A percentile compares a stretch with the other conserved stretches of the same genome.
Evolutionary conservation across 2,329 filamentous ascomycete species (phyloP).

Genomic region (Claviceps sp.): DNA sequence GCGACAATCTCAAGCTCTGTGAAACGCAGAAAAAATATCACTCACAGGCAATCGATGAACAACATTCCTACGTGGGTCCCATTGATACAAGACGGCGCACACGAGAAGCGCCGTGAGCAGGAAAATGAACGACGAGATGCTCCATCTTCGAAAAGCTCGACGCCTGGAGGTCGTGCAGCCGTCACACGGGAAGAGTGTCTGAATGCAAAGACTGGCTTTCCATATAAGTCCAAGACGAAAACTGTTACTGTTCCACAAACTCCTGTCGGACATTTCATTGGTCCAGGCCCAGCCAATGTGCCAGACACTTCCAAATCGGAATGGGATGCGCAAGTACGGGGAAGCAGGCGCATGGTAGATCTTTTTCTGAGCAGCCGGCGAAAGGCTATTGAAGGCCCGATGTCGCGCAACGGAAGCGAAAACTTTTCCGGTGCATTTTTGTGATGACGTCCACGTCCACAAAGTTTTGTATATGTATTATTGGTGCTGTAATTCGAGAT

Average conservation of each 20-base stretch:
- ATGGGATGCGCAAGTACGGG: slow-evolving; percentile 22
- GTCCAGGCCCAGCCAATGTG: neutral
- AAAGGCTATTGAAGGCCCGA: slow-evolving; percentile 25
- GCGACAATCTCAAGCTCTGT: neutral
- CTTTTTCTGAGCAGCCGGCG: slow-evolving; percentile 37
- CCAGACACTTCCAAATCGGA: slow-evolving; percentile 6
- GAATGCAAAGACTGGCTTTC: slow-evolving; percentile 10
- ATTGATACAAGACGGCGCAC: slow-evolving; percentile 9
- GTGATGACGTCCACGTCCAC: slow-evolving; percentile 6
- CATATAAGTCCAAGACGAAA: slow-evolving; percentile 5
- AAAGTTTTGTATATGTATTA: slow-evolving; percentile 1
- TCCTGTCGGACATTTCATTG: neutral
- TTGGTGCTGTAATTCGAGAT: neutral
- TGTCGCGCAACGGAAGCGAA: slow-evolving; percentile 11
- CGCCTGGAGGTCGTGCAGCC: slow-evolving; percentile 12
- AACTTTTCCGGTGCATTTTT: slow-evolving; percentile 20
- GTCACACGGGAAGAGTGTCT: slow-evolving; percentile 11
- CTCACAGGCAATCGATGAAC: slow-evolving; percentile 15
- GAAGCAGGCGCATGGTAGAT: slow-evolving; percentile 41
- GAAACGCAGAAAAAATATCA: slow-evolving; percentile 2
- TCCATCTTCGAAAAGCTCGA: slow-evolving; percentile 16
- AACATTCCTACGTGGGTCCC: slow-evolving; percentile 8
- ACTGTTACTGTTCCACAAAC: slow-evolving; percentile 1
- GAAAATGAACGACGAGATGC: slow-evolving; percentile 9
- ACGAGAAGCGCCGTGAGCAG: slow-evolving; percentile 11